phyloP scores from a whole-genome alignment of 768 basidiomycete genomes.

The Rhizopogon salebrosus region DNA sequence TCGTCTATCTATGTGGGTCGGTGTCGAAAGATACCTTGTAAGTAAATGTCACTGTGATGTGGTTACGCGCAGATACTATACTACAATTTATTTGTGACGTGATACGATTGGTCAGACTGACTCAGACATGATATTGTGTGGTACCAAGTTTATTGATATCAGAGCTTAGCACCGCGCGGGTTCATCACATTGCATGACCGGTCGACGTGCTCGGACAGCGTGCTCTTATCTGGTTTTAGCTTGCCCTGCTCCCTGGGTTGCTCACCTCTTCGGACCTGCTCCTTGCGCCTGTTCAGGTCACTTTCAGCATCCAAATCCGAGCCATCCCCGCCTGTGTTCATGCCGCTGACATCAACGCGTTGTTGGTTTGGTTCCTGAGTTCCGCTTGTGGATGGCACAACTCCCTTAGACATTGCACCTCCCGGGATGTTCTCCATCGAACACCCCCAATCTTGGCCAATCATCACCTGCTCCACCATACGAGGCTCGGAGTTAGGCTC shows the following conservation, averaged over 20 bases:
- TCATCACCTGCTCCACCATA: slow-evolving; percentile 14
- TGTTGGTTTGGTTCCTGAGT: neutral
- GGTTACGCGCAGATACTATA: too few species aligned
- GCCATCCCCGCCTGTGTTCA: neutral
- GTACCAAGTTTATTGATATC: slow-evolving; percentile 1
- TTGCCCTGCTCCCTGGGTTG: neutral
- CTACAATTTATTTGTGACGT: too few species aligned
- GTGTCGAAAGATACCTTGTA: too few species aligned
- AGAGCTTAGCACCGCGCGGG: slow-evolving; percentile 19
- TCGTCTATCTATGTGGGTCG: too few species aligned
- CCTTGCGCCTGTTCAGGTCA: neutral
- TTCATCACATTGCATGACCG: slow-evolving; percentile 13
- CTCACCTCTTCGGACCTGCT: neutral
- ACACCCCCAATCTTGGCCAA: slow-evolving; percentile 18
- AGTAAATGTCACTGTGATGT: too few species aligned
- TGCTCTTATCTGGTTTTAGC: slow-evolving; percentile 5
- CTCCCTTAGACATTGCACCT: neutral
- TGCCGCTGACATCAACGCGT: neutral
- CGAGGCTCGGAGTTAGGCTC: slow-evolving; percentile 6
- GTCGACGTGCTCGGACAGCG: slow-evolving; percentile 14
- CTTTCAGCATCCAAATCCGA: neutral
- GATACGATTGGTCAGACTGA: too few species aligned
- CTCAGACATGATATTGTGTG: neutral
- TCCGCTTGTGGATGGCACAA: neutral
- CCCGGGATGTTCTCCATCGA: slow-evolving; percentile 3